These are phyloP conservation scores for Eragrostis nindensis DNA, from an alignment of 176 grass and related monocot species.

Conservation along the genomic window DNA sequence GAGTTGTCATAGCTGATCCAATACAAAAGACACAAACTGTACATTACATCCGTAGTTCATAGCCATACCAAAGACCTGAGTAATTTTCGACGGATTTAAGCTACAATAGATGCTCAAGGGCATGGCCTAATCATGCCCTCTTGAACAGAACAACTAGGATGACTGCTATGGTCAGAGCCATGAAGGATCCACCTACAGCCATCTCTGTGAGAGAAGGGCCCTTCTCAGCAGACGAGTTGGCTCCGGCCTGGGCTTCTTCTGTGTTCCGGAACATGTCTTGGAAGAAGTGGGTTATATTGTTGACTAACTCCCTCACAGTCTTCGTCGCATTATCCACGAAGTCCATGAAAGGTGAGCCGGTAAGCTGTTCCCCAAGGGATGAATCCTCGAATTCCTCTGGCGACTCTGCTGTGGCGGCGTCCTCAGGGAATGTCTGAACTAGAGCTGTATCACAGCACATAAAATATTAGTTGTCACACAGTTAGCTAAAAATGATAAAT, in stretches of 20 bases:
- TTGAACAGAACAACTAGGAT: constrained; percentile 81
- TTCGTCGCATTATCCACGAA: constrained; percentile 64
- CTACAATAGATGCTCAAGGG: background rate
- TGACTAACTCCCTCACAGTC: constrained; percentile 47
- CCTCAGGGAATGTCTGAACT: constrained; percentile 45
- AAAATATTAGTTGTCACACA: constrained; percentile 2
- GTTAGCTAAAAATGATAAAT: background rate
- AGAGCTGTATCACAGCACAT: constrained; percentile 35
- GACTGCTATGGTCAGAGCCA: constrained; percentile 53
- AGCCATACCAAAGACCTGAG: background rate
- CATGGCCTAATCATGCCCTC: constrained; percentile 44
- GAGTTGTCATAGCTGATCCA: background rate
- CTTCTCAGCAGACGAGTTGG: constrained; percentile 26
- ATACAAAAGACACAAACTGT: background rate
- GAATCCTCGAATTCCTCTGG: constrained; percentile 26
- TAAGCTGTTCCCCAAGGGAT: constrained; percentile 6
- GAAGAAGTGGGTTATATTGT: constrained; percentile 63
- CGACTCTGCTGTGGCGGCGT: constrained; percentile 20
- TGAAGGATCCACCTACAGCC: constrained; percentile 52
- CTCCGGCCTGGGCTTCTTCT: background rate
- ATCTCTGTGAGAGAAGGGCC: constrained; percentile 6
- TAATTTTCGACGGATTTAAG: constrained; percentile 57
- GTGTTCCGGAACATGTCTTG: constrained; percentile 59
- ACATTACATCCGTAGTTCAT: constrained; percentile 16
- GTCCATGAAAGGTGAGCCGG: constrained; percentile 44